Base-by-base conservation (phyloP, 2,329 filamentous ascomycete species). In the Coleophoma cylindrospora region DNA sequence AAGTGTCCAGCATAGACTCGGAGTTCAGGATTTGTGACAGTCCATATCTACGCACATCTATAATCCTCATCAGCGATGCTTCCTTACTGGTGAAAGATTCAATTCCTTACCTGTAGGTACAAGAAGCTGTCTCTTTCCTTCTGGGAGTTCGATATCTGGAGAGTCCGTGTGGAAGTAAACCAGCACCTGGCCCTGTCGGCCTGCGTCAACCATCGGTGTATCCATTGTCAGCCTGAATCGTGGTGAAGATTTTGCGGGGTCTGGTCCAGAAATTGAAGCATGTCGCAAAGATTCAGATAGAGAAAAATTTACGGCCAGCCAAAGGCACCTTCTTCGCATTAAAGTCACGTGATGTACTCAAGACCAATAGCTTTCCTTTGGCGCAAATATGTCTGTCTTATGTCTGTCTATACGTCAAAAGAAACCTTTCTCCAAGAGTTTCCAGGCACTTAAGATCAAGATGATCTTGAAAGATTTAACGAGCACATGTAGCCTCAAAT, bases 11-110 rank as follows among this genome's bases (percentile, higher is more conserved):
- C 78, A 87, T 85, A 34, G 81, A 81, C 73, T 84, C 80, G 61
- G 84, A 86, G 69, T 87, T 87, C 65, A 87, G 75, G 53, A 87
- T 82, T 52, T 83, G 77, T 15, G 83, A 87, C 48, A 87, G 74
- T 59, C 82, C 83, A 79, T 86, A 86, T 63, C 84, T 79, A 64
- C 83, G 81, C 60, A 87, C 81, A 58, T 85, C 83, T 81, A 53
- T 19, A 33, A 17, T 14, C 36, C 54, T 40, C n/a, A 55, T 51
- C 45, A 45, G 15, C 27, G 2, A 27, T 3, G 27, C 27, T 27
- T 27, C 27, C 9, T 27, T 27, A 5, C 27, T 27, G 9, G 27
- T 27, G 27, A 27, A 27, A 27, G 27, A 27, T 27, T 27, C 27
- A 27, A 27, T 27, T 47, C 53, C 69, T 53, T 64, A 81, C 80